Base-by-base conservation (phyloP, 1,284 basidiomycete species). In the Fomitiporia mediterranea region DNA sequence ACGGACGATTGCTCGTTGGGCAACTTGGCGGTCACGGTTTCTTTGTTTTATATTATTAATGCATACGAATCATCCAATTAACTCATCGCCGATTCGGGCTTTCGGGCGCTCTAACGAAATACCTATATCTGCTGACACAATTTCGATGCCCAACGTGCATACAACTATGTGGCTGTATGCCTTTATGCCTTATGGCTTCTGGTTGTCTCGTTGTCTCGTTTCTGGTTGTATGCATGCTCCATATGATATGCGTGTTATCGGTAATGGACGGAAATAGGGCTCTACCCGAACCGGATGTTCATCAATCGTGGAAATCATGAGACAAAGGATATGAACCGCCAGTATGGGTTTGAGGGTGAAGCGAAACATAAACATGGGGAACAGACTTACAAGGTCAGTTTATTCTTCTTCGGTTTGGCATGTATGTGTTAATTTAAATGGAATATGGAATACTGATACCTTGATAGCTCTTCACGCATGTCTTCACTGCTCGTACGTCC, bases 251-350 rank as follows among this genome's bases (percentile, higher is more conserved):
- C 21, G 8, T 4, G 1, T 6, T 3, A 6, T 46, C 5, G 47
- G 13, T n/a, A 34, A 42, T 9, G 17, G 8, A 8, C 15, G 11
- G 4, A 42, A 19, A 34, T 62, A 91, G 90, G 91, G 94, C 74
- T 96, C 51, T 94, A 91, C 72, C 94, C 94, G 2, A 82, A 82
- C 58, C 82, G 79, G 58, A 90, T 95, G 76, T 94, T 81, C 70
- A 83, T 97, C 67, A 98, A 97, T 70, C 83, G 96, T 59, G 97
- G 96, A 23, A 99, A 98, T 72, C 96, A 99, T 69, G 96, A 99
- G 74, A 90, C 95, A 51, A 93, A 89, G 70, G 93, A 98, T 59
- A 91, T 88, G 85, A 89, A 89, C 64, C 74, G 86, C 42, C 83
- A 91, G 15, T 96, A 97, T 70, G 94, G 95, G 2, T 98, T 98